These are phyloP conservation scores for Floccularia luteovirens DNA, from an alignment of 768 basidiomycete genomes.

Conservation along the genomic window DNA sequence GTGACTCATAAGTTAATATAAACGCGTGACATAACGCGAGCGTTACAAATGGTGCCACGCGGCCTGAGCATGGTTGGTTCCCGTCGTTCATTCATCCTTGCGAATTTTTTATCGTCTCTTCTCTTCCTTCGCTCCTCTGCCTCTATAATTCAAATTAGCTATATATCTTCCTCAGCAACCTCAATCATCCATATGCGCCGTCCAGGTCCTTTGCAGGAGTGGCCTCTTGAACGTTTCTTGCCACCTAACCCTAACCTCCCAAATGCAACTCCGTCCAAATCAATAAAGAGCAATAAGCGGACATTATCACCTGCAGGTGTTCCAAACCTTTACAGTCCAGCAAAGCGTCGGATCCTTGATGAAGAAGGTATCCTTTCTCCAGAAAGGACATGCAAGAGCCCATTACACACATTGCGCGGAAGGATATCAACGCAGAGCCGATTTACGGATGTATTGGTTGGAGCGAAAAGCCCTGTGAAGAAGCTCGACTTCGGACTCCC, in stretches of 20 bases:
- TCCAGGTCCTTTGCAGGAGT: constrained; percentile 52
- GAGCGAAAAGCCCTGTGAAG: constrained; percentile 36
- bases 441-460: constrained; percentile 35
- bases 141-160: background rate
- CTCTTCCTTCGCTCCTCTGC: constrained; percentile 7
- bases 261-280: constrained; percentile 18
- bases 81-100: constrained; percentile 2
- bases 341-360: constrained; percentile 61
- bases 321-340: constrained; percentile 44
- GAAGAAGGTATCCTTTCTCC: constrained; percentile 40
- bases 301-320: constrained; percentile 52
- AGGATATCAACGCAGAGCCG: constrained; percentile 30
- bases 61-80: constrained; percentile 13
- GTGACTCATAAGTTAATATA: constrained; percentile 10
- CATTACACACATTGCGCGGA: constrained; percentile 17
- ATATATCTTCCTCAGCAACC: background rate
- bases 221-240: constrained; percentile 52
- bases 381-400: constrained; percentile 26
- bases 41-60: constrained; percentile 20
- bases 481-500: constrained; percentile 45
- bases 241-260: constrained; percentile 20
- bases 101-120: constrained; percentile 1
- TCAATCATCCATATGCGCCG: constrained; percentile 19
- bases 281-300: constrained; percentile 43
- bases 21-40: constrained; percentile 28